These are phyloP conservation scores for Gossypium rotundifolium DNA, from an alignment of 345 rosid species.

Conservation along the genomic window DNA sequence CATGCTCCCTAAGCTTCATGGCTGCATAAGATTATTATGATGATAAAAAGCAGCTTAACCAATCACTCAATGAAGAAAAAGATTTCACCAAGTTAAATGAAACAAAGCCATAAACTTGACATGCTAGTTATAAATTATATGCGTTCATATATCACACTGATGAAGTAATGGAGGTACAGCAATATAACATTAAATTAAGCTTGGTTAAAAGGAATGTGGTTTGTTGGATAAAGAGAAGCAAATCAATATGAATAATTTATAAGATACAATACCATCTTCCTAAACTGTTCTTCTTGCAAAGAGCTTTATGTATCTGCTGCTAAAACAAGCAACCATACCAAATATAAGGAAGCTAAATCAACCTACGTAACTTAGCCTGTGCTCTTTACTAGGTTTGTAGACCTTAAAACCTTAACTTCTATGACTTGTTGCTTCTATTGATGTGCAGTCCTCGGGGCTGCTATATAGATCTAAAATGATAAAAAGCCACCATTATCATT, in stretches of 20 bases:
- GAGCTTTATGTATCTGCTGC: background rate
- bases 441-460: background rate
- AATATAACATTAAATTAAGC: background rate
- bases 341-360: background rate
- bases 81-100: background rate
- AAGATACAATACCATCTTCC: background rate
- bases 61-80: background rate
- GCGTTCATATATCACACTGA: background rate
- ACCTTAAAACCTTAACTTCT: background rate
- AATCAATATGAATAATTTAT: background rate
- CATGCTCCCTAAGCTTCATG: background rate
- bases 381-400: background rate
- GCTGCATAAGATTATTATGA: background rate
- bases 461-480: constrained; percentile 9
- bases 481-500: background rate
- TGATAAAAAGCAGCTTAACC: background rate
- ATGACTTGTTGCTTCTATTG: background rate
- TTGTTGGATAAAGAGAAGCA: background rate
- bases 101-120: background rate
- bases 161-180: background rate
- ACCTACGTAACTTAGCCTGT: background rate
- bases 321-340: background rate
- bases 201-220: background rate
- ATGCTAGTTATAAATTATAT: background rate
- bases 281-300: background rate